Evolutionary conservation across 805 yeast species (phyloP), one percentile per base, ranked within the genome.

Genomic region (Candida cerambycidarum): DNA sequence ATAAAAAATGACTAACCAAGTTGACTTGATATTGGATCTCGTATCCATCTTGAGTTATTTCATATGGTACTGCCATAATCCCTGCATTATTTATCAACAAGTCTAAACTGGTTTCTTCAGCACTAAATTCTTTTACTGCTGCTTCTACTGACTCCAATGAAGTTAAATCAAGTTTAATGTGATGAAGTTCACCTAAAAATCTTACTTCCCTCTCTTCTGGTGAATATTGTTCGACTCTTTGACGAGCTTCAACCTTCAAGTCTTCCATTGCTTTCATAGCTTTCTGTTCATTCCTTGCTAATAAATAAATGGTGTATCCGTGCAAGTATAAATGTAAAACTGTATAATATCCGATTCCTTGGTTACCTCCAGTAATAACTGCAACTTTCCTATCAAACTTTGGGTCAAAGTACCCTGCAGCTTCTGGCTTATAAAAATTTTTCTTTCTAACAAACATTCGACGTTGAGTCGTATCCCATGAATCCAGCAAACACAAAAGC

Each of bases 101-200:
- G 38, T 69, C 62, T 23, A 69, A 48, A 18, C 51, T 48, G 1
- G 48, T 37, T 45, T 68, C 75, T 9, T 48, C 45, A 12, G 39
- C 27, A 10, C 34, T 24, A 36, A 68, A 62, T 7, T 45, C 51
- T 2, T 51, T 46, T 5, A 62, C 69, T 1, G 65, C 67, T 7
- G 38, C 42, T 9, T 44, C 57, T n/a, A 64, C 59, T 1, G 62
- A 52, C 6, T 43, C 39, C 13, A 65, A 48, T 45, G 55, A 76
- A 18, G 76, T 52, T 43, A 85, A 63, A 58, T 85, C 90, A 42
- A 80, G 53, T 40, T 79, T 76, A 10, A 84, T 48, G 46, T 65
- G 76, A 41, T 68, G 63, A 15, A 85, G 58, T 39, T 73, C 73
- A 0, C 90, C 89, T 16, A 76, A 49, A 32, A 45, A 56, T 28